Evolutionary conservation across 164 flowering plant species (phyloP).

Genomic region (Chimonanthus salicifolius): DNA sequence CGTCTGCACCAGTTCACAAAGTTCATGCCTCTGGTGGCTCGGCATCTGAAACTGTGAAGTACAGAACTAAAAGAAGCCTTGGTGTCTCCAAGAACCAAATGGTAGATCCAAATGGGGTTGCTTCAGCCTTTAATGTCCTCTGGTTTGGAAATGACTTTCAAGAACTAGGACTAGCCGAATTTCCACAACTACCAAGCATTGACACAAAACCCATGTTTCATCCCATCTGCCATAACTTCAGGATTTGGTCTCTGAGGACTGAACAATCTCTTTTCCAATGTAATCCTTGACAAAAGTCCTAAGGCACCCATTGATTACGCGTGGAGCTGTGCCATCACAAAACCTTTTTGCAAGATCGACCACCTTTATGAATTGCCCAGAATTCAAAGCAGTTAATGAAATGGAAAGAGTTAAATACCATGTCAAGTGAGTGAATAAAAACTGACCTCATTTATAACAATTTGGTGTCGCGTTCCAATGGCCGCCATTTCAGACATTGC

Average conservation of each 20-base stretch:
- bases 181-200: neutral
- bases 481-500: conserved; percentile 86
- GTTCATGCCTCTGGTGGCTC: no score
- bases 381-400: conserved; percentile 4
- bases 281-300: conserved; percentile 60
- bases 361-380: conserved; percentile 42
- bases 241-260: conserved; percentile 15
- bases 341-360: conserved; percentile 92
- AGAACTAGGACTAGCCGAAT: neutral
- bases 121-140: no score
- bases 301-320: conserved; percentile 81
- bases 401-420: neutral
- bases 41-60: no score
- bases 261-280: conserved; percentile 13
- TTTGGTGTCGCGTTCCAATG: conserved; percentile 72
- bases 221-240: conserved; percentile 6
- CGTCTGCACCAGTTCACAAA: no score
- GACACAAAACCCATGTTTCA: neutral
- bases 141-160: no score
- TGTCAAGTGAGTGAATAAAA: neutral
- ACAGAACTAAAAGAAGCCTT: no score
- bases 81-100: no score
- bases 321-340: conserved; percentile 94
- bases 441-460: conserved; percentile 79
- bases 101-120: no score